A percentile compares a stretch with the other conserved stretches of the same genome.
These are phyloP conservation scores for Porphyra umbilicalis DNA, from an alignment of 31 red algal species.

Conservation along the genomic window DNA sequence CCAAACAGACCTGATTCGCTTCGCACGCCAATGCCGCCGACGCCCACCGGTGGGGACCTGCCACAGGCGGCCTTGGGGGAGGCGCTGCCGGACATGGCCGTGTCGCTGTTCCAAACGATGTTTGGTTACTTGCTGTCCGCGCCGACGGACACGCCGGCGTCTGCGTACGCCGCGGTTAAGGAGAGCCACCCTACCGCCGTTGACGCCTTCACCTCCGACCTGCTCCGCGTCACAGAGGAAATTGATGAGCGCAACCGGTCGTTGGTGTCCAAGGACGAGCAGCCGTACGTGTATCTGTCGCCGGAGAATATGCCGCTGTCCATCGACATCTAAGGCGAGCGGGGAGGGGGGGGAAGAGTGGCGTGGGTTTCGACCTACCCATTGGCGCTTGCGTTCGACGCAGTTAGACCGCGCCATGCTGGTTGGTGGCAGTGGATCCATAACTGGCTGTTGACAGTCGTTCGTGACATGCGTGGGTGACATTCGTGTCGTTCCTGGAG, in stretches of 20 bases:
- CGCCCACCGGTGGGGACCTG: conserved; percentile 19
- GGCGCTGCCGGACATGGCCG: not conserved
- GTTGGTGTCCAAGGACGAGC: conserved; percentile 4
- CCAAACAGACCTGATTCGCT: conserved; percentile 54
- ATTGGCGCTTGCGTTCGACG: too few relatives aligned
- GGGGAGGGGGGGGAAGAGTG: too few relatives aligned
- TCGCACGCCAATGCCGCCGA: conserved; percentile 24
- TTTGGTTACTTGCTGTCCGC: conserved; percentile 46
- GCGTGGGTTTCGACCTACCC: too few relatives aligned
- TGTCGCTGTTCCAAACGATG: conserved; percentile 52
- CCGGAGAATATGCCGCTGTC: conserved; percentile 17
- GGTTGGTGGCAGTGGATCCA: too few relatives aligned
- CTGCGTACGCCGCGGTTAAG: conserved; percentile 5
- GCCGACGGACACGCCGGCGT: conserved; percentile 14
- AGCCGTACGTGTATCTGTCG: conserved; percentile 20
- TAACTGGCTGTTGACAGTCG: too few relatives aligned
- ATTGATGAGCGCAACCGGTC: conserved; percentile 26
- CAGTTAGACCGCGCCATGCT: too few relatives aligned
- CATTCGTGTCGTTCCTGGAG: too few relatives aligned
- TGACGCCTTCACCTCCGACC: conserved; percentile 22
- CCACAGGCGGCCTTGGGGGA: not conserved
- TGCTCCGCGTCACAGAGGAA: conserved; percentile 13
- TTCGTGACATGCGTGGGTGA: too few relatives aligned
- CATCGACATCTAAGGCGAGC: conserved; percentile 12
- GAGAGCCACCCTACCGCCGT: conserved; percentile 9